Evolutionary conservation across 2,329 filamentous ascomycete species (phyloP), one percentile per base, ranked within the genome.

Genomic region (Penicillium sp.): DNA sequence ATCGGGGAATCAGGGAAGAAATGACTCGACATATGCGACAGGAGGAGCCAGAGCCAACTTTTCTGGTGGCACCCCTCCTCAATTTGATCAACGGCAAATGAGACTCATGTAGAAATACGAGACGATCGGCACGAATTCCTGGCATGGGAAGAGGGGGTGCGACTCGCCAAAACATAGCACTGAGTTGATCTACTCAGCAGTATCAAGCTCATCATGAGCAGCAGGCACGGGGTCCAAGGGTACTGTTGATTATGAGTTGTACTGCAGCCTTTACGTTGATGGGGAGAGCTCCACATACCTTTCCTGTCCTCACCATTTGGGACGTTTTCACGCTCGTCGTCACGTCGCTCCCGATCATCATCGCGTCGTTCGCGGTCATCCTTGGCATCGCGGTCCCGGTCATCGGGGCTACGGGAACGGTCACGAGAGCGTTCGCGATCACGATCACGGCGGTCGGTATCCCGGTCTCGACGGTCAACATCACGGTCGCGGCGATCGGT

Each of bases 191-290:
- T 81, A 86, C 79, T 97, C 94, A 69, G 92, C 93, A 71, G 94
- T 92, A 75, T 99, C 94, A 72, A 97, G 85, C 72, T 99, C 94
- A 74, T 99, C 94, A 70, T 96, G 91, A 67, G 86, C 88, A 61
- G 90, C 87, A 60, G 90, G 85, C 64, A 90, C 89, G 67, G 89
- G 90, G 65, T 95, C 91, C 68, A 88, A 79, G 71, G 84, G 73
- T 65, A 75, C 78, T 76, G 66, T 52, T 60, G 53, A 61, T 59
- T 51, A 61, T 67, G 7, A 31, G 22, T 40, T 4, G n/a, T n/a
- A n/a, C n/a, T n/a, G 12, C 4, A 14, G 5, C 37, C 14, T 18
- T 26, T 11, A 33, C 7, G 7, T 47, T 7, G 15, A 20, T 6
- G 12, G 8, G n/a, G n/a, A 14, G 31, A 40, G 20, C 51, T 37